Evolutionary conservation across 1,139 yeast species (phyloP).

Genomic region (Debaryomyces fabryi): DNA sequence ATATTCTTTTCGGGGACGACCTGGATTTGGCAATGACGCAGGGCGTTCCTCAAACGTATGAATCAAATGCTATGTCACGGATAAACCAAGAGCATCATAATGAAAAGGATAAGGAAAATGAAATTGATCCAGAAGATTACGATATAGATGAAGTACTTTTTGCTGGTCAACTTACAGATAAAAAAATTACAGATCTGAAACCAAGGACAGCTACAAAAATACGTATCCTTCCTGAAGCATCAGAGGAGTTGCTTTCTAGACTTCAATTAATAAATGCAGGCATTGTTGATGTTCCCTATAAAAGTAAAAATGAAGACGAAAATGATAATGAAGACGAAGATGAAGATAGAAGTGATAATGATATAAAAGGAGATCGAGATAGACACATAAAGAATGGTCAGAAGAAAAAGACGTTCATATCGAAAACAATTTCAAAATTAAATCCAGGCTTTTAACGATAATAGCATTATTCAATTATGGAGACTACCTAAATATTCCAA

Average conservation of each 20-base stretch:
- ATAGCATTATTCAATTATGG: not conserved
- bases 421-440: not conserved
- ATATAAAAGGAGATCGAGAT: not conserved
- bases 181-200: no score
- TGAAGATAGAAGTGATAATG: not conserved
- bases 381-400: not conserved
- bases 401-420: not conserved
- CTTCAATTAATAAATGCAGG: conserved; percentile 3
- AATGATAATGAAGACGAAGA: not conserved
- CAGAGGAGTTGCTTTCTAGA: conserved; percentile 2
- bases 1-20: not conserved
- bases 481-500: not conserved
- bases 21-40: not conserved
- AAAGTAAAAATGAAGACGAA: not conserved
- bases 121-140: not conserved
- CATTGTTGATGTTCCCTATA: not conserved
- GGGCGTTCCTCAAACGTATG: not conserved
- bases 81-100: not conserved
- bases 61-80: not conserved
- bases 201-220: not conserved
- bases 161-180: no score
- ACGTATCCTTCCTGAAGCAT: conserved; percentile 1
- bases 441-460: not conserved
- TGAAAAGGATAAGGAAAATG: not conserved
- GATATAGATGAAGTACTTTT: not conserved